These are phyloP conservation scores for Pezicula radicicola DNA, from an alignment of 2,329 filamentous ascomycete species.

Conservation along the genomic window DNA sequence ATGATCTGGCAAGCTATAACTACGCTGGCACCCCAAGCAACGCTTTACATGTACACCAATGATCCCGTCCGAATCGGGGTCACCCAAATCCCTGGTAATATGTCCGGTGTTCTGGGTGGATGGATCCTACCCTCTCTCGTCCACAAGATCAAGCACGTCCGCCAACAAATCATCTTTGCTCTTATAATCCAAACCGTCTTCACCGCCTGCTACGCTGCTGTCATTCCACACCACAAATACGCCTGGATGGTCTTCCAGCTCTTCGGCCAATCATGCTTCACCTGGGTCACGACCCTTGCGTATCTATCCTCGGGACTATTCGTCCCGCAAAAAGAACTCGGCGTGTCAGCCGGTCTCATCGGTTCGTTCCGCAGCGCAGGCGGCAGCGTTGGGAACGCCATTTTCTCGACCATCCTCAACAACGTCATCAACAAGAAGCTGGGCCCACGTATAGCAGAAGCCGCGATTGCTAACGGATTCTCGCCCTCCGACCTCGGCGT, in stretches of 20 bases:
- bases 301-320: conserved; percentile 28
- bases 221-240: conserved; percentile 22
- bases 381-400: conserved; percentile 31
- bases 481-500: conserved; percentile 12
- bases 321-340: conserved; percentile 28
- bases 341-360: conserved; percentile 27
- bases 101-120: conserved; percentile 23
- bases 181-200: conserved; percentile 28
- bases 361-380: conserved; percentile 29
- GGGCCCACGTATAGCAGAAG: conserved; percentile 21
- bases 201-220: conserved; percentile 24
- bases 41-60: conserved; percentile 29
- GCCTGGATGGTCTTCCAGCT: conserved; percentile 29
- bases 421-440: conserved; percentile 26
- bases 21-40: conserved; percentile 26
- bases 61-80: conserved; percentile 27
- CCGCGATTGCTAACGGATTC: conserved; percentile 26
- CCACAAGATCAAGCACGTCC: conserved; percentile 29
- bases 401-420: conserved; percentile 31
- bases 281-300: conserved; percentile 28
- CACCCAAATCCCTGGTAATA: conserved; percentile 21
- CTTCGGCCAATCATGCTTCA: conserved; percentile 30
- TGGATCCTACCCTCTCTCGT: conserved; percentile 28
- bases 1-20: conserved; percentile 28
- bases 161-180: conserved; percentile 27